phyloP scores from a whole-genome alignment of 1,284 basidiomycete species.

The Trametes polyzona region DNA sequence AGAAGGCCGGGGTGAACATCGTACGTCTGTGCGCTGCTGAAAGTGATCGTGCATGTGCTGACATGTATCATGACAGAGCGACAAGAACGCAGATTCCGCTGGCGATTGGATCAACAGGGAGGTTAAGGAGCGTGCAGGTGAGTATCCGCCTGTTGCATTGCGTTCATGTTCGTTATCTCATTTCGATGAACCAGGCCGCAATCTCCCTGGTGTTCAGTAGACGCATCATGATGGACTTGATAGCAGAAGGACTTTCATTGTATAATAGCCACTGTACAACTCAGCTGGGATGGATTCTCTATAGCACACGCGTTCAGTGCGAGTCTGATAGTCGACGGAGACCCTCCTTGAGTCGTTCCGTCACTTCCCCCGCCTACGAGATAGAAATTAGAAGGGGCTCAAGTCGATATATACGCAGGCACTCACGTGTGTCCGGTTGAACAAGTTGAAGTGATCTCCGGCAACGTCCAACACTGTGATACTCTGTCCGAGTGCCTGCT shows the following conservation, averaged over 20 bases:
- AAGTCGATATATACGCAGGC: too few species aligned
- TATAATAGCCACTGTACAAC: not conserved
- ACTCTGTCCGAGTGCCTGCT: slow-evolving; percentile 39
- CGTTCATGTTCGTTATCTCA: not conserved
- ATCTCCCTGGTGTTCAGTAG: slow-evolving; percentile 34
- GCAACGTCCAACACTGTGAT: slow-evolving; percentile 59
- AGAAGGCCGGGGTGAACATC: slow-evolving; percentile 32
- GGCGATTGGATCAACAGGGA: slow-evolving; percentile 37
- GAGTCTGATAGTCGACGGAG: too few species aligned
- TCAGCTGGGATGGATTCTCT: too few species aligned
- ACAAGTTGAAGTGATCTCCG: slow-evolving; percentile 68
- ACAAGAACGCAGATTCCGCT: slow-evolving; percentile 33
- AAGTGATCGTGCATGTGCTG: not conserved
- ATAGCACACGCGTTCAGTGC: too few species aligned
- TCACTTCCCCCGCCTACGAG: slow-evolving; percentile 2
- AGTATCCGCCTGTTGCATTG: not conserved
- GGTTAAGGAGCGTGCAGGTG: slow-evolving; percentile 28
- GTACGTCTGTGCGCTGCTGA: slow-evolving; percentile 18
- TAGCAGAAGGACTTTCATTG: not conserved
- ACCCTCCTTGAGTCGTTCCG: slow-evolving; percentile 4
- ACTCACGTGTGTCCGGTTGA: slow-evolving; percentile 57
- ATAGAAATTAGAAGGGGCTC: not conserved
- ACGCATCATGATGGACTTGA: not conserved
- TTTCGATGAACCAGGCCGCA: slow-evolving; percentile 25
- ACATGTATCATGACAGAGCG: slow-evolving; percentile 22